Conservation (phyloP, 306 rosid species). For the Fragaria vesca region DNA sequence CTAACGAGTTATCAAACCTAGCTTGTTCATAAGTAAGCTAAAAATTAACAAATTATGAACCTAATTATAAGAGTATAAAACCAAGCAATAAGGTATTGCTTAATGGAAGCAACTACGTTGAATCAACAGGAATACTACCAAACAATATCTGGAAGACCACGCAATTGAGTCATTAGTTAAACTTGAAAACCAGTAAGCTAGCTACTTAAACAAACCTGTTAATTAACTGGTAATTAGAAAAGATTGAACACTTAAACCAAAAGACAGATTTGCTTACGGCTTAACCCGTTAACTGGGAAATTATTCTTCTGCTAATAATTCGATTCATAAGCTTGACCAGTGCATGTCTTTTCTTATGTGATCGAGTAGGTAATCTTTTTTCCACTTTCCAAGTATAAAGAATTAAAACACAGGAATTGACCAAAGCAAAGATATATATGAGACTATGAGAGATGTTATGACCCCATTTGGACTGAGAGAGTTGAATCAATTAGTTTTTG, state of each 20-base stretch:
- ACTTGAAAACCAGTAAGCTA: neutral
- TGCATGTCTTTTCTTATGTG: neutral
- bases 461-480: conserved; percentile 8
- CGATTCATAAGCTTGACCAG: neutral
- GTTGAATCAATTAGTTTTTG: neutral
- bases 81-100: too few species aligned
- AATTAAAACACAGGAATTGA: neutral
- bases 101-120: neutral
- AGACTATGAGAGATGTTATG: neutral
- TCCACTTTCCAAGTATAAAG: neutral
- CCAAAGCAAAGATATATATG: neutral
- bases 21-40: too few species aligned
- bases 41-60: too few species aligned
- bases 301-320: neutral
- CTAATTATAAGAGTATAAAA: too few species aligned
- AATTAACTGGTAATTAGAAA: neutral
- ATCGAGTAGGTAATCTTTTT: neutral
- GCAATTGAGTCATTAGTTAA: neutral
- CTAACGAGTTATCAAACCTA: too few species aligned
- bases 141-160: neutral
- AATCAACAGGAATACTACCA: neutral
- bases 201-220: neutral
- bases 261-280: neutral
- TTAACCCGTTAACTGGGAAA: neutral
- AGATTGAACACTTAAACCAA: neutral